Percentiles rank a stretch among this genome's conserved stretches.
These are phyloP conservation scores for Diutina pseudorugosa DNA, from an alignment of 1,139 yeast genomes.

Conservation along the genomic window DNA sequence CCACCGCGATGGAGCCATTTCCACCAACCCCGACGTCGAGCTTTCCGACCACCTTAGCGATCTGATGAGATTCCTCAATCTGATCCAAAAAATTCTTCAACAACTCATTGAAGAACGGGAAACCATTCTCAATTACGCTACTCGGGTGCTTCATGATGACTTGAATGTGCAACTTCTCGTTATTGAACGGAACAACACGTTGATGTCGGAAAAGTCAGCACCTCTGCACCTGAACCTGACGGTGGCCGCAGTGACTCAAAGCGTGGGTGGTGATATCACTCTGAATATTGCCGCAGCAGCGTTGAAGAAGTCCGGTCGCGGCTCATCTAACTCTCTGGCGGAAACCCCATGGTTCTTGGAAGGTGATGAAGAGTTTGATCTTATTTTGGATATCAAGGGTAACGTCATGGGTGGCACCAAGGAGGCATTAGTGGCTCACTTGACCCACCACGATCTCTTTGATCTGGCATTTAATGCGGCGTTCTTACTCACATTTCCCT, in stretches of 20 bases:
- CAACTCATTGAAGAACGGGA: constrained; percentile 62
- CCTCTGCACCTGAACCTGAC: not conserved
- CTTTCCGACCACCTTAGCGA: constrained; percentile 34
- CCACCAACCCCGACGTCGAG: constrained; percentile 36
- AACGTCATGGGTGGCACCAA: constrained; percentile 78
- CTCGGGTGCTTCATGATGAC: constrained; percentile 67
- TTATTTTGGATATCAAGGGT: constrained; percentile 64
- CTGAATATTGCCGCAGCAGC: not conserved
- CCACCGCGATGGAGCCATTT: constrained; percentile 32
- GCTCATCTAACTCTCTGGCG: not conserved
- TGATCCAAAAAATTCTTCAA: constrained; percentile 33
- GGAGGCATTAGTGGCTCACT: constrained; percentile 68
- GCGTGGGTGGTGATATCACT: constrained; percentile 22
- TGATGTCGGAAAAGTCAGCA: constrained; percentile 19
- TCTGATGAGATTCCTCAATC: constrained; percentile 31
- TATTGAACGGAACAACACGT: constrained; percentile 50
- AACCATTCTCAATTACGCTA: constrained; percentile 56
- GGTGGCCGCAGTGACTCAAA: not conserved
- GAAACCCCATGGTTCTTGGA: constrained; percentile 73
- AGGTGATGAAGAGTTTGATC: constrained; percentile 63
- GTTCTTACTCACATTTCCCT: constrained; percentile 63
- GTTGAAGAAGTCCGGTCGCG: not conserved
- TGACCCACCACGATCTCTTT: constrained; percentile 65
- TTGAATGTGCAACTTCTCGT: constrained; percentile 49
- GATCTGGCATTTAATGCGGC: constrained; percentile 63